Conservation (phyloP, 179 eudicot species). For the Patellifolia procumbens region DNA sequence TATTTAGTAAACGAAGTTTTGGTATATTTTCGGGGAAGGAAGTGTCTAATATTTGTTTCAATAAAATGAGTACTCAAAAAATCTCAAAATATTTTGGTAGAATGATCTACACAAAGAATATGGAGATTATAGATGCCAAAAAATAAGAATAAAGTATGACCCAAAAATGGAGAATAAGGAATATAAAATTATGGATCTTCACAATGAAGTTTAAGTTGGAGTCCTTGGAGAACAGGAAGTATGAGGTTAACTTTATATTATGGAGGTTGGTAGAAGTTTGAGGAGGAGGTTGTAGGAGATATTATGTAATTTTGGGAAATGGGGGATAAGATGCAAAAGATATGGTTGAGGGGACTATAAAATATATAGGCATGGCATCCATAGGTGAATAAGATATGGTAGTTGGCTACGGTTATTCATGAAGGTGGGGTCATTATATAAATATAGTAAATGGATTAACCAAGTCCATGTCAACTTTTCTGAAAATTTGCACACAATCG, state of each 20-base stretch:
- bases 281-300: not conserved
- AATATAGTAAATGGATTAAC: not conserved
- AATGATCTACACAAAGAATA: not conserved
- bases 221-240: not conserved
- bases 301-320: not conserved
- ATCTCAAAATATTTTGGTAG: not conserved
- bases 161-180: too few species aligned
- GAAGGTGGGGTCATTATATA: slow-evolving; percentile 1
- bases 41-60: not conserved
- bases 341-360: not conserved
- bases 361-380: slow-evolving; percentile 27
- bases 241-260: not conserved
- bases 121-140: not conserved
- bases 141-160: not conserved
- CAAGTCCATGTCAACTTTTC: not conserved
- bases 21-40: too few species aligned
- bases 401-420: slow-evolving; percentile 15
- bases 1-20: too few species aligned
- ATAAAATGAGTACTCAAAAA: not conserved
- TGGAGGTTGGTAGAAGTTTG: slow-evolving; percentile 15
- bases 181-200: too few species aligned
- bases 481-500: not conserved
- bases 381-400: not conserved
- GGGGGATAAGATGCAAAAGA: not conserved
- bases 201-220: too few species aligned